A percentile compares a stretch with the other conserved stretches of the same genome.
These are phyloP conservation scores for Myxozyma vanderwaltii DNA, from an alignment of 805 yeast genomes.

Conservation along the genomic window DNA sequence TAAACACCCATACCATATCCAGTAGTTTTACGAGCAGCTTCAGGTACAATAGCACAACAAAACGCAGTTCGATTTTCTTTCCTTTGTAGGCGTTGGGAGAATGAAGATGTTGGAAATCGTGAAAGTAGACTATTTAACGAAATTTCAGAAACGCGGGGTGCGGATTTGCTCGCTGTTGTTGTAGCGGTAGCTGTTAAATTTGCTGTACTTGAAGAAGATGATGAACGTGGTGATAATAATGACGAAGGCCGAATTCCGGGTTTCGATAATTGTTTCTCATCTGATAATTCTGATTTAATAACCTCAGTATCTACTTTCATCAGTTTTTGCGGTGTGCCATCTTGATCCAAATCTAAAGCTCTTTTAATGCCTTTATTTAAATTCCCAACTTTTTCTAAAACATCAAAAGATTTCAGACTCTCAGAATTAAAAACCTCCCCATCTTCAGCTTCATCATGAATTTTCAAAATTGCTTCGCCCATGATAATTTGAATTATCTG, in stretches of 20 bases:
- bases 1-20: neutral
- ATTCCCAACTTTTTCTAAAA: too few relatives aligned
- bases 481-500: neutral
- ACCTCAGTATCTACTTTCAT: too few relatives aligned
- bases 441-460: neutral
- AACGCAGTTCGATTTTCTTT: neutral
- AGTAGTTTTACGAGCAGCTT: neutral
- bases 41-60: neutral
- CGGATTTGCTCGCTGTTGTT: too few relatives aligned
- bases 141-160: too few relatives aligned
- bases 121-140: too few relatives aligned
- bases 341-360: too few relatives aligned
- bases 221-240: neutral
- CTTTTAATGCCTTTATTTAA: too few relatives aligned
- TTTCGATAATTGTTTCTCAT: neutral
- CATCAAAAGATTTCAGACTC: neutral
- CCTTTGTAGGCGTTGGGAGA: neutral
- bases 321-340: too few relatives aligned
- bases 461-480: neutral
- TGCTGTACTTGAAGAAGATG: neutral
- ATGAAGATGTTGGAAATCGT: neutral
- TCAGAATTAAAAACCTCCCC: neutral
- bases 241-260: neutral
- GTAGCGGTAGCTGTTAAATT: neutral
- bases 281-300: neutral